phyloP scores from a whole-genome alignment of 2,329 filamentous ascomycete genomes.

The Colletotrichum chrysophilum region DNA sequence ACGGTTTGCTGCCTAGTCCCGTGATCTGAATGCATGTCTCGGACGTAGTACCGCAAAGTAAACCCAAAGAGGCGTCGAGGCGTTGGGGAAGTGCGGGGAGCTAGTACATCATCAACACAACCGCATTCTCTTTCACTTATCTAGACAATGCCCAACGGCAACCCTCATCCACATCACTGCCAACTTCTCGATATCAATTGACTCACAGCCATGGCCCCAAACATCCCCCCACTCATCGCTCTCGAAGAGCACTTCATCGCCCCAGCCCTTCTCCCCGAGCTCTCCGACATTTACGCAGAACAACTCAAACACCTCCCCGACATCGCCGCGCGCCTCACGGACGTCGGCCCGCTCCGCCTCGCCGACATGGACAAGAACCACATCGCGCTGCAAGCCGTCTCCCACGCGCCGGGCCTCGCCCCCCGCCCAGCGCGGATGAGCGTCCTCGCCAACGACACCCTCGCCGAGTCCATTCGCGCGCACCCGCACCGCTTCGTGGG shows the following conservation, averaged over 20 bases:
- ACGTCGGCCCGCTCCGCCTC: constrained; percentile 27
- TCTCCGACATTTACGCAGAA: constrained; percentile 22
- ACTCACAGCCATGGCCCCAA: not conserved
- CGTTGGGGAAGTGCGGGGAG: not conserved
- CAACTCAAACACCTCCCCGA: constrained; percentile 24
- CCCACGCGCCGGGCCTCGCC: constrained; percentile 13
- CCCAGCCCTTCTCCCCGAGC: constrained; percentile 13
- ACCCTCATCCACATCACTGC: not conserved
- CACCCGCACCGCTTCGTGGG: not conserved
- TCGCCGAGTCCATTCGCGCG: constrained; percentile 19
- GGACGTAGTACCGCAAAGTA: not conserved
- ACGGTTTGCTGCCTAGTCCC: not conserved
- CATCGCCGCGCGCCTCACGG: constrained; percentile 26
- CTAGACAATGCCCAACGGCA: not conserved
- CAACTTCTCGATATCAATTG: not conserved
- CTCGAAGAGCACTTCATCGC: constrained; percentile 47
- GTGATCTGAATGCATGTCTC: not conserved
- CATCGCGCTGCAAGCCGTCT: constrained; percentile 24
- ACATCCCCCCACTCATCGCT: constrained; percentile 35
- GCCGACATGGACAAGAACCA: constrained; percentile 28
- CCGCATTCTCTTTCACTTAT: not conserved
- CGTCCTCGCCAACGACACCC: constrained; percentile 28
- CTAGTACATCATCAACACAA: not conserved
- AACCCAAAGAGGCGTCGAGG: not conserved
- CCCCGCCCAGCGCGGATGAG: constrained; percentile 21